These are phyloP conservation scores for Austropuccinia psidii DNA, from an alignment of 1,284 basidiomycete genomes.

Conservation along the genomic window DNA sequence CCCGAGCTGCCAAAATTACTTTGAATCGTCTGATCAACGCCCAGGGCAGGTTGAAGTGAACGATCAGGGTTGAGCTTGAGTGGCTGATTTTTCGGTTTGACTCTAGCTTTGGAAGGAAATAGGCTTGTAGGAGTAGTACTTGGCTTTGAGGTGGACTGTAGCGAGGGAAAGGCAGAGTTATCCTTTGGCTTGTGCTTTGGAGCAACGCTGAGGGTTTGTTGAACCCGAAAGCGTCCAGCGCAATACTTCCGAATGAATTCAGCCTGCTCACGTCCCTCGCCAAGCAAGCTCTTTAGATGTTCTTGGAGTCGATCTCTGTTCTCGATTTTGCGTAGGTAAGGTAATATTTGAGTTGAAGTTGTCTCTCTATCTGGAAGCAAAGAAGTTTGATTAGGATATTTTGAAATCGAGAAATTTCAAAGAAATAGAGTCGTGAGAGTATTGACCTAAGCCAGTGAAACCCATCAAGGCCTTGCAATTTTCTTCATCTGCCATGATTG, in stretches of 20 bases:
- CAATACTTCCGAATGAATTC: background rate
- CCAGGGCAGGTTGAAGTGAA: background rate
- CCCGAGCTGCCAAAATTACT: background rate
- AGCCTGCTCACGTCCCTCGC: background rate
- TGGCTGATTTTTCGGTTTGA: background rate
- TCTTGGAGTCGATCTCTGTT: background rate
- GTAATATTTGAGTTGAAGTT: constrained; percentile 2
- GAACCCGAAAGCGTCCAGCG: background rate
- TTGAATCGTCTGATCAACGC: background rate
- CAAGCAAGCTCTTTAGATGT: constrained; percentile 9
- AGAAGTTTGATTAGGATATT: background rate
- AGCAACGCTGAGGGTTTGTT: background rate
- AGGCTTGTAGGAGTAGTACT: background rate
- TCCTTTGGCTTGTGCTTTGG: background rate
- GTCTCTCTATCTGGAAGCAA: constrained; percentile 2
- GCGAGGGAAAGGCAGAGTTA: constrained; percentile 18
- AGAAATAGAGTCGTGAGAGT: background rate
- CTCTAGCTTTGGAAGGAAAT: background rate
- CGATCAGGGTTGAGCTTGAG: background rate
- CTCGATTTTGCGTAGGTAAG: constrained; percentile 1
- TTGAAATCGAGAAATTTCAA: background rate
- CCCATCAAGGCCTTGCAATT: background rate
- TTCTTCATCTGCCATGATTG: background rate
- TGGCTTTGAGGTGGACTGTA: background rate
- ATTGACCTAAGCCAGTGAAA: constrained; percentile 14